Conservation (phyloP, 2,329 filamentous ascomycete genomes). For the Fusarium sp. region DNA sequence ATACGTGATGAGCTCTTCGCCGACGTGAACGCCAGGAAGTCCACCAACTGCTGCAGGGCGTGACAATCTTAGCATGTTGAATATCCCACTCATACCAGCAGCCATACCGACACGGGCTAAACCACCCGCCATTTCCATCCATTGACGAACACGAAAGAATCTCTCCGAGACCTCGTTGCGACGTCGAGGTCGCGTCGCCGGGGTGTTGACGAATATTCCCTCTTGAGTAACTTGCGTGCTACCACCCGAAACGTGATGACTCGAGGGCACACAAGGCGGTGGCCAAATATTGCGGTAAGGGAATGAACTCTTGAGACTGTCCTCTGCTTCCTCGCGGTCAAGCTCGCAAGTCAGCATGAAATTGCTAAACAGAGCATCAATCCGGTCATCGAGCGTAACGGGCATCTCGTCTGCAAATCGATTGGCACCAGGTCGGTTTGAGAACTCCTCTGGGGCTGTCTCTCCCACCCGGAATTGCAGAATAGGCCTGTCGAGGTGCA, state of each 20-base stretch:
- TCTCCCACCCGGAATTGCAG: slow-evolving; percentile 61
- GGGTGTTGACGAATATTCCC: slow-evolving; percentile 41
- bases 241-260: slow-evolving; percentile 59
- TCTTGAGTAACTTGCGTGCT: slow-evolving; percentile 36
- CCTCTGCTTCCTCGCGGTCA: slow-evolving; percentile 50
- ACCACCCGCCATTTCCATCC: slow-evolving; percentile 72
- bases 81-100: slow-evolving; percentile 34
- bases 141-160: slow-evolving; percentile 79
- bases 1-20: slow-evolving; percentile 70
- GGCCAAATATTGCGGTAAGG: slow-evolving; percentile 77
- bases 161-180: slow-evolving; percentile 72
- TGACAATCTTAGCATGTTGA: slow-evolving; percentile 32
- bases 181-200: slow-evolving; percentile 56
- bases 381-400: slow-evolving; percentile 60
- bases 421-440: slow-evolving; percentile 43
- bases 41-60: slow-evolving; percentile 24
- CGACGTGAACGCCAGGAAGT: slow-evolving; percentile 59
- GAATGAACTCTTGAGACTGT: slow-evolving; percentile 48
- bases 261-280: slow-evolving; percentile 74
- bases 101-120: slow-evolving; percentile 47
- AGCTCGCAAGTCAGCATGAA: slow-evolving; percentile 72
- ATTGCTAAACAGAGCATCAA: slow-evolving; percentile 69
- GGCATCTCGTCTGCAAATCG: slow-evolving; percentile 63
- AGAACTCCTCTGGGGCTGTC: slow-evolving; percentile 5
- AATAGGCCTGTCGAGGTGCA: slow-evolving; percentile 81